Evolutionary conservation across 2,329 filamentous ascomycete species (phyloP).

Genomic region (Stenocarpella maydis): DNA sequence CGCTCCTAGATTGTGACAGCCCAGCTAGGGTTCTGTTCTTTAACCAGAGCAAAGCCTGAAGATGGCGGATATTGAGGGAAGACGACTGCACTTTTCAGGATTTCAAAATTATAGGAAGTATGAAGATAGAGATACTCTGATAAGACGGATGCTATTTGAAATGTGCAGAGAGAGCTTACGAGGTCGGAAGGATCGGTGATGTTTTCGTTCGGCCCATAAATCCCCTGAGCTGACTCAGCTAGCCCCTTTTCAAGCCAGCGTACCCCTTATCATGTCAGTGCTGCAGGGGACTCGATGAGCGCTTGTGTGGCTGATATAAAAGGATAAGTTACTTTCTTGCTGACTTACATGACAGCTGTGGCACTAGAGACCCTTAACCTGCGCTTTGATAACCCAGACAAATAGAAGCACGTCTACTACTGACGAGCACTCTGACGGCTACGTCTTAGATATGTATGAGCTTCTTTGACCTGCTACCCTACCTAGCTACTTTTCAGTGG

Average conservation of each 20-base stretch:
- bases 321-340: background rate
- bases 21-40: background rate
- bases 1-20: background rate
- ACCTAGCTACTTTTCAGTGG: background rate
- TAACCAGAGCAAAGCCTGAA: background rate
- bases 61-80: background rate
- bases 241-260: slow-evolving; percentile 2
- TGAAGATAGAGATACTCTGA: background rate
- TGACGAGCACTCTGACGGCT: background rate
- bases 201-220: slow-evolving; percentile 11
- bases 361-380: background rate
- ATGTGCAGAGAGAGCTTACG: background rate
- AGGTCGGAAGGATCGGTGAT: slow-evolving; percentile 10
- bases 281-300: background rate
- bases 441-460: too few species aligned
- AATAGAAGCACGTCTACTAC: background rate
- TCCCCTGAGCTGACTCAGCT: slow-evolving; percentile 25
- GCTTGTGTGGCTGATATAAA: background rate
- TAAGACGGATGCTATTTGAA: background rate
- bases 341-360: background rate
- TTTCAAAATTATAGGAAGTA: background rate
- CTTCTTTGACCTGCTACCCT: background rate
- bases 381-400: too few species aligned
- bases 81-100: too few species aligned
- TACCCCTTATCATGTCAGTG: background rate